Evolutionary conservation across 2,329 filamentous ascomycete species (phyloP).

Genomic region (Apiospora phragmitis): DNA sequence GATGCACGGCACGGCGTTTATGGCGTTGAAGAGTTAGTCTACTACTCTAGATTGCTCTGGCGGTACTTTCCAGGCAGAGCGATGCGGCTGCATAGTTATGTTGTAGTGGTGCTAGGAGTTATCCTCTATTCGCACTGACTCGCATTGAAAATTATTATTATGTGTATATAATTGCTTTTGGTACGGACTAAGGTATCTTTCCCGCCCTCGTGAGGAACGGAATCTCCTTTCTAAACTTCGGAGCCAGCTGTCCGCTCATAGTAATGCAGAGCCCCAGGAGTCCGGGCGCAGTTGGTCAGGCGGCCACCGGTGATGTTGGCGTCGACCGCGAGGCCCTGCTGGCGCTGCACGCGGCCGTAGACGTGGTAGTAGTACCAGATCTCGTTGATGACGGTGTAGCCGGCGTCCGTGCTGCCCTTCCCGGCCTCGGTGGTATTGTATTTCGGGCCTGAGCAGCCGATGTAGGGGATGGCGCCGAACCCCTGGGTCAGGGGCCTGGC

Average conservation of each 20-base stretch:
- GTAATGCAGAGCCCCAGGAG: slow-evolving; percentile 54
- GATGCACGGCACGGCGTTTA: slow-evolving; percentile 7
- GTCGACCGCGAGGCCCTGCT: slow-evolving; percentile 43
- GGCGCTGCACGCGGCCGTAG: slow-evolving; percentile 56
- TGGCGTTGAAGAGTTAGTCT: background rate
- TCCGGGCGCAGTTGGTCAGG: slow-evolving; percentile 55
- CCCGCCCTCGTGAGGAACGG: background rate
- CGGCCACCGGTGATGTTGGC: slow-evolving; percentile 48
- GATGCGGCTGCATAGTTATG: background rate
- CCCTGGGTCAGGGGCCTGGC: slow-evolving; percentile 48
- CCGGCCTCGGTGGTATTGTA: slow-evolving; percentile 63
- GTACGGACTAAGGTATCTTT: background rate
- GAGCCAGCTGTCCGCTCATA: slow-evolving; percentile 48
- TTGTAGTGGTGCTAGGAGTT: background rate
- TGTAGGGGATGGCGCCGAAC: slow-evolving; percentile 57
- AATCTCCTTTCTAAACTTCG: slow-evolving; percentile 19
- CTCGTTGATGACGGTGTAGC: slow-evolving; percentile 59
- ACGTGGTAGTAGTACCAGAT: slow-evolving; percentile 69
- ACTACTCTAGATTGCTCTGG: background rate
- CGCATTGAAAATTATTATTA: slow-evolving; percentile 7
- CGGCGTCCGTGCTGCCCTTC: slow-evolving; percentile 52
- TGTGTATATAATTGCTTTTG: background rate
- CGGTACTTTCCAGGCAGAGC: background rate
- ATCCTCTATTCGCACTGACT: background rate
- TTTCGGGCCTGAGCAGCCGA: slow-evolving; percentile 60